Percentiles rank a stretch among this genome's conserved stretches.
Conservation (phyloP, 805 yeast species). For the Maudiozyma turicensis region DNA sequence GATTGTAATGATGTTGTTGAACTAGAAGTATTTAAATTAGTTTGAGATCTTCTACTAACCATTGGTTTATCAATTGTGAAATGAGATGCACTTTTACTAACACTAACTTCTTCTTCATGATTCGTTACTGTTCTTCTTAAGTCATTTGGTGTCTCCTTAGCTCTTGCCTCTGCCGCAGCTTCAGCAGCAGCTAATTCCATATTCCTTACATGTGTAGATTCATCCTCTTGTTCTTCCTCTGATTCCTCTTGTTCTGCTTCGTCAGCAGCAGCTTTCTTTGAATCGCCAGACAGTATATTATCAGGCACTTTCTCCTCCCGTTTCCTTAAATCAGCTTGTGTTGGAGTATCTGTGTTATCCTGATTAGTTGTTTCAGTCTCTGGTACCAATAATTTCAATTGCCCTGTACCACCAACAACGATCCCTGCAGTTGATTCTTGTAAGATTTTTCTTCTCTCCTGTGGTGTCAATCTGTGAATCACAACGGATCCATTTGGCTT, state of each 20-base stretch:
- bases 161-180: constrained; percentile 32
- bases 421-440: constrained; percentile 50
- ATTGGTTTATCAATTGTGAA: constrained; percentile 37
- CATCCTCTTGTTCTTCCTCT: constrained; percentile 22
- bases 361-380: constrained; percentile 1
- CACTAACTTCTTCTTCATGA: constrained; percentile 32
- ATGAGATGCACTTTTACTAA: constrained; percentile 26
- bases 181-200: constrained; percentile 30
- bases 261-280: constrained; percentile 23
- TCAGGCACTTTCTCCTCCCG: constrained; percentile 16
- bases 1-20: constrained; percentile 15
- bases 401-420: constrained; percentile 74
- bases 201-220: constrained; percentile 20
- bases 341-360: constrained; percentile 5
- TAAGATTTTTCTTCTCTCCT: constrained; percentile 39
- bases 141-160: constrained; percentile 27
- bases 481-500: constrained; percentile 44
- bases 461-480: constrained; percentile 45
- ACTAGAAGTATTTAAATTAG: constrained; percentile 7
- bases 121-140: constrained; percentile 23
- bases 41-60: constrained; percentile 30
- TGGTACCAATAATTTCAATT: constrained; percentile 36
- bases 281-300: constrained; percentile 5
- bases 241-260: constrained; percentile 29
- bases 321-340: constrained; percentile 3